Conservation (phyloP, 768 basidiomycete species). For the Tulasnella sp. region DNA sequence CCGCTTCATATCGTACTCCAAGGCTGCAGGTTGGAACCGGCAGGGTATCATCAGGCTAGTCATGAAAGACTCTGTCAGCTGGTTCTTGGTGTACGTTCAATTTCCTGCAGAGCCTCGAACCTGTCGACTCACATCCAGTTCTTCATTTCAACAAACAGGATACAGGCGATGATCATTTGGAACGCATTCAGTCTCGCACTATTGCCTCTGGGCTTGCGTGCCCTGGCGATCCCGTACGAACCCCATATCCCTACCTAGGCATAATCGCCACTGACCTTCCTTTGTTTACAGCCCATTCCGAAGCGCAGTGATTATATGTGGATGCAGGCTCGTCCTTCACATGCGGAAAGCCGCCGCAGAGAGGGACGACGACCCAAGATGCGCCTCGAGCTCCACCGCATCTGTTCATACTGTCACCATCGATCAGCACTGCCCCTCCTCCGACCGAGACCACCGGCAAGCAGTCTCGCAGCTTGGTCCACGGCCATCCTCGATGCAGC, state of each 20-base stretch:
- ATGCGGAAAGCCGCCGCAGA: constrained; percentile 4
- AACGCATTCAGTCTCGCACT: not conserved
- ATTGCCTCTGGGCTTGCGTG: constrained; percentile 1
- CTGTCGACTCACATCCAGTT: not conserved
- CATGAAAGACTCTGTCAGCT: constrained; percentile 7
- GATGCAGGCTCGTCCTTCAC: constrained; percentile 1
- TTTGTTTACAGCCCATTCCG: constrained; percentile 1
- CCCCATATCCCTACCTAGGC: not conserved
- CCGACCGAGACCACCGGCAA: too few species aligned
- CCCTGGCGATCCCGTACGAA: constrained; percentile 1
- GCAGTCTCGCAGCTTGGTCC: too few species aligned
- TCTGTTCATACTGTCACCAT: too few species aligned
- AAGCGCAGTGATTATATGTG: constrained; percentile 10
- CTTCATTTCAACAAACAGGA: not conserved
- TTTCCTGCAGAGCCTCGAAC: not conserved
- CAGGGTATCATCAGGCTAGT: not conserved
- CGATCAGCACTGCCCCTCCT: too few species aligned
- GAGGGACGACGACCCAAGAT: not conserved
- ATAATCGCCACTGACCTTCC: not conserved
- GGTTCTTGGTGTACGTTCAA: constrained; percentile 9
- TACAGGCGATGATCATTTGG: not conserved
- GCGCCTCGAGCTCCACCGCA: not conserved
- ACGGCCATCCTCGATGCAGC: too few species aligned
- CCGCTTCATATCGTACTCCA: not conserved
- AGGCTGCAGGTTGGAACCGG: not conserved